phyloP scores from a whole-genome alignment of 345 rosid genomes.

The Corchorus capsularis region DNA sequence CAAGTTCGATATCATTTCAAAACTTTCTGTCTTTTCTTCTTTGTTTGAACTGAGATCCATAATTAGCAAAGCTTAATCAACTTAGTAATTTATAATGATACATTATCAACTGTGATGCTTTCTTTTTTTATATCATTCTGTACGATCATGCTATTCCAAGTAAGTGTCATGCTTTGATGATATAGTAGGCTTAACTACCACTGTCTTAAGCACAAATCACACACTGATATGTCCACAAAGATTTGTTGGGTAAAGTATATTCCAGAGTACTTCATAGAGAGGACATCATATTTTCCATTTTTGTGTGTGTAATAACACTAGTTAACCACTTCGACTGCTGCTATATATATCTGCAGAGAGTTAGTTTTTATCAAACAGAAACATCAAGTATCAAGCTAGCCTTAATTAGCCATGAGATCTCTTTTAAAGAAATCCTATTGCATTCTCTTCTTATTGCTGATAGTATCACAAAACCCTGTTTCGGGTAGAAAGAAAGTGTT shows the following conservation, averaged over 20 bases:
- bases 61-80: background rate
- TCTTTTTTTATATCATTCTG: background rate
- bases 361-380: background rate
- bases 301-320: background rate
- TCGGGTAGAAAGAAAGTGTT: constrained; percentile 21
- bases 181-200: background rate
- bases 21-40: too few species aligned
- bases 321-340: background rate
- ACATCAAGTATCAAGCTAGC: background rate
- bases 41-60: background rate
- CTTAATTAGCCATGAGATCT: constrained; percentile 19
- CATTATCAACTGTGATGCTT: background rate
- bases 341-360: background rate
- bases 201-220: background rate
- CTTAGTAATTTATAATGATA: background rate
- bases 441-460: constrained; percentile 26
- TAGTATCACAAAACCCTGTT: constrained; percentile 30
- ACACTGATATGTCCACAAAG: background rate
- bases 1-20: too few species aligned
- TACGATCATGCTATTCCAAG: background rate
- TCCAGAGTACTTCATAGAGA: background rate
- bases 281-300: background rate
- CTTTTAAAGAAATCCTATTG: constrained; percentile 13
- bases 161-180: background rate
- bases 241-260: background rate